Base-by-base conservation (phyloP, 2,329 filamentous ascomycete species). In the Rutstroemia sp. region DNA sequence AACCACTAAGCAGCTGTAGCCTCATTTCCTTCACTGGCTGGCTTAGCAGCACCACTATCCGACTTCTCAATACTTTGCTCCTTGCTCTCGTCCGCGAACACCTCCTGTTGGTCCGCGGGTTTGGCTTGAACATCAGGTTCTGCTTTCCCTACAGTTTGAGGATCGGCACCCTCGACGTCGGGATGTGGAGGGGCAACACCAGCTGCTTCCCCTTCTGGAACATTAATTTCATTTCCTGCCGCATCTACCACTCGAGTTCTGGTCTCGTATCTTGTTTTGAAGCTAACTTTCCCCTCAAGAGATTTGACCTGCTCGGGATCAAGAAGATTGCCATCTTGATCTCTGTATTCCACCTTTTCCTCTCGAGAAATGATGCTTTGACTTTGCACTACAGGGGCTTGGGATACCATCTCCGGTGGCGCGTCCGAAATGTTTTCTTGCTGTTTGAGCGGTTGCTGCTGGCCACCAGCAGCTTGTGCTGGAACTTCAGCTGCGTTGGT, bases 191-290 rank as follows among this genome's bases (percentile, higher is more conserved):
- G 67, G 21, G 67, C 67, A 12, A 69, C 64, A 47, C 58, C 58
- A 17, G 57, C 58, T n/a, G 38, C 44, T 16, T 38, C 50, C 14
- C 61, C 61, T 16, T 64, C 66, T 16, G 58, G 57, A 7, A 53
- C 50, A 25, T 59, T 56, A 10, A 96, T 73, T 68, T 95, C 88
- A 63, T 92, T 90, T 58, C 92, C 94, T 45, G 83, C 71, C 52
- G 81, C 82, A 71, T 96, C 90, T 42, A 96, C 78, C 56, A 97
- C 73, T 57, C 89, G 86, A 8, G 91, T 96, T 62, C 88, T 82
- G n/a, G 92, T 96, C 77, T 97, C 92, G 70, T 96, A 96, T 63
- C 87, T 87, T 12, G 94, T 97, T 75, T 95, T 86, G 75, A 99
- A 96, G 67, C 90, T 89, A 58, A 97, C 92, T 73, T 96, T 95